Evolutionary conservation across 805 yeast species (phyloP).

Genomic region (Geotrichum ghanense): DNA sequence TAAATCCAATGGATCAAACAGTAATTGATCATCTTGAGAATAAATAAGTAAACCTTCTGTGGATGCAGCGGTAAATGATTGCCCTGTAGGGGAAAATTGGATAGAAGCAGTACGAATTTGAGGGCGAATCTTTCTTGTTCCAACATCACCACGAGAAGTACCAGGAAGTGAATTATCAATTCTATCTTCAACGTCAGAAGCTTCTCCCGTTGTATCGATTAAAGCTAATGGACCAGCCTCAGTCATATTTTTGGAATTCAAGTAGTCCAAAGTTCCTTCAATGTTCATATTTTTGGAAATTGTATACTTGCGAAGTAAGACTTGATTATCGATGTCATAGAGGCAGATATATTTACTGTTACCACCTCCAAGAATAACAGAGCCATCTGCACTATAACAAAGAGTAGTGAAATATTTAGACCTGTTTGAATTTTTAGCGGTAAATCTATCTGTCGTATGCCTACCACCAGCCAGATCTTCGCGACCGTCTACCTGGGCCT

Average conservation of each 20-base stretch:
- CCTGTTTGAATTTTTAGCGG: slow-evolving; percentile 68
- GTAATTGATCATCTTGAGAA: slow-evolving; percentile 60
- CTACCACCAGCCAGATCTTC: slow-evolving; percentile 84
- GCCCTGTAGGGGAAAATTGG: slow-evolving; percentile 79
- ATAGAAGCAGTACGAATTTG: slow-evolving; percentile 73
- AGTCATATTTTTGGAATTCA: slow-evolving; percentile 75
- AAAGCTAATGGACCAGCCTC: slow-evolving; percentile 79
- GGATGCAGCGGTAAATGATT: slow-evolving; percentile 87
- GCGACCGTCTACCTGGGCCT: slow-evolving; percentile 74
- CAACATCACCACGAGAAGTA: slow-evolving; percentile 69
- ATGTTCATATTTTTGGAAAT: slow-evolving; percentile 84
- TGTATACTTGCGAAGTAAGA: slow-evolving; percentile 65
- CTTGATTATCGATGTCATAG: slow-evolving; percentile 84
- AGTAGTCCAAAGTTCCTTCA: slow-evolving; percentile 71
- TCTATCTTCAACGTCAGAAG: slow-evolving; percentile 75
- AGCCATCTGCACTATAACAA: slow-evolving; percentile 82
- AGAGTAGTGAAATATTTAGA: slow-evolving; percentile 76
- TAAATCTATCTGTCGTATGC: slow-evolving; percentile 68
- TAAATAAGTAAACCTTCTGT: slow-evolving; percentile 85
- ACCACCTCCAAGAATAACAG: slow-evolving; percentile 83
- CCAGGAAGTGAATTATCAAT: slow-evolving; percentile 75
- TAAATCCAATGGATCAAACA: slow-evolving; percentile 91
- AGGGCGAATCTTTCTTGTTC: slow-evolving; percentile 64
- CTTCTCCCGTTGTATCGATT: slow-evolving; percentile 77
- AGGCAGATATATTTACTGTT: slow-evolving; percentile 83